A percentile compares a stretch with the other conserved stretches of the same genome.
phyloP scores from a whole-genome alignment of 2,329 filamentous ascomycete genomes.

The Microsporum audouinii region DNA sequence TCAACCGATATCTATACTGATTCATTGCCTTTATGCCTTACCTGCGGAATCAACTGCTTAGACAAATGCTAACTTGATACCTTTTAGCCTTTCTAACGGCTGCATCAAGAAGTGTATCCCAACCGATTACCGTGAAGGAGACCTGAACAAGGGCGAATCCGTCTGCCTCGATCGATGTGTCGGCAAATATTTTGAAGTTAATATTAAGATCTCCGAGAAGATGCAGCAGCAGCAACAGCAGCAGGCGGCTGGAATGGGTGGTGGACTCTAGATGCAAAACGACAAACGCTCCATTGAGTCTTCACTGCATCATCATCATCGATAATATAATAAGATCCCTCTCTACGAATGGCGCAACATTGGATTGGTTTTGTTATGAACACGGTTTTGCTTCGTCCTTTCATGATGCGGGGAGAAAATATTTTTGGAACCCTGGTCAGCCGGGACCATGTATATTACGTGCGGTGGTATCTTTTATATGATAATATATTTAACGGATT shows the following conservation, averaged over 20 bases:
- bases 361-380: not conserved
- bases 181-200: slow-evolving; percentile 96
- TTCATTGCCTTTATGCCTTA: not conserved
- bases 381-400: not conserved
- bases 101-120: slow-evolving; percentile 94
- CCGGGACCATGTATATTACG: slow-evolving; percentile 1
- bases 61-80: not conserved
- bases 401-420: not conserved
- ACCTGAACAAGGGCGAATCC: slow-evolving; percentile 97
- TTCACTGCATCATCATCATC: not conserved
- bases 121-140: slow-evolving; percentile 80
- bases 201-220: slow-evolving; percentile 93
- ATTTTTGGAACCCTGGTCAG: not conserved
- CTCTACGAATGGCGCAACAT: not conserved
- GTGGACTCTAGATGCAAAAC: not conserved
- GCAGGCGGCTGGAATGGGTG: not conserved
- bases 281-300: not conserved
- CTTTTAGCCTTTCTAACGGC: slow-evolving; percentile 60
- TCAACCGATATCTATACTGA: not conserved
- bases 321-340: not conserved
- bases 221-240: slow-evolving; percentile 67
- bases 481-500: not conserved
- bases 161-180: slow-evolving; percentile 97
- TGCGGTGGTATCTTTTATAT: not conserved
- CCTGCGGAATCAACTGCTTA: not conserved